Evolutionary conservation across 176 grass and related monocot genomes (phyloP), one percentile per base, ranked within the genome.

Genomic region (Musa acuminata): DNA sequence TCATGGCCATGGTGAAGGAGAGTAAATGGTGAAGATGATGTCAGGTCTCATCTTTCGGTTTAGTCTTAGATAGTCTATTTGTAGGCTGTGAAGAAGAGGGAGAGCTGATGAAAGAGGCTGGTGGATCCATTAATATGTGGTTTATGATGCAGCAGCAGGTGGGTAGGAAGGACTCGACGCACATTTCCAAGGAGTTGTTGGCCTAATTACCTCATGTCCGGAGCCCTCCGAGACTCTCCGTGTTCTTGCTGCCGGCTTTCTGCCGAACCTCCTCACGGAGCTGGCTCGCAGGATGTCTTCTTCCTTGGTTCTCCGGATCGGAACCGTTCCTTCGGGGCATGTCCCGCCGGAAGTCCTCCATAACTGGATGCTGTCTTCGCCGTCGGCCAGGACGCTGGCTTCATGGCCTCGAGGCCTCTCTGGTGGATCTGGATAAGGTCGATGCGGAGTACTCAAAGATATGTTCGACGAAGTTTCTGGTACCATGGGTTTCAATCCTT

Each of bases 191-290:
- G 35, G 35, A 43, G 35, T 43, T 43, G 35, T 43, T 43, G 35
- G 35, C 57, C 20, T n/a, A 62, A 62, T 14, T 55, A 78, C 76
- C 76, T 78, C 76, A 55, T 77, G 75, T 10, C n/a, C 49, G 5
- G 25, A 17, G 75, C 49, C 20, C 8, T 11, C n/a, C 1, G 58
- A 9, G 43, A 19, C 52, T 53, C 9, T 2, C 8, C 14, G 9
- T 48, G 4, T 8, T 19, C 16, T 67, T 3, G 50, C 24, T 8
- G 49, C 51, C 16, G 16, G 23, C 65, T 79, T 70, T 5, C 17
- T 70, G 14, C 65, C 65, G 27, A 79, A 79, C 13, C 64, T 52
- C 16, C 10, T 35, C 51, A 49, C 10, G 10, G 77, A 70, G 50
- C 52, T 54, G 0, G 77, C 77, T 55, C 77, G 64, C 24, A 79